Evolutionary conservation across 2,329 filamentous ascomycete species (phyloP).

Genomic region (Exserohilum rostratum): DNA sequence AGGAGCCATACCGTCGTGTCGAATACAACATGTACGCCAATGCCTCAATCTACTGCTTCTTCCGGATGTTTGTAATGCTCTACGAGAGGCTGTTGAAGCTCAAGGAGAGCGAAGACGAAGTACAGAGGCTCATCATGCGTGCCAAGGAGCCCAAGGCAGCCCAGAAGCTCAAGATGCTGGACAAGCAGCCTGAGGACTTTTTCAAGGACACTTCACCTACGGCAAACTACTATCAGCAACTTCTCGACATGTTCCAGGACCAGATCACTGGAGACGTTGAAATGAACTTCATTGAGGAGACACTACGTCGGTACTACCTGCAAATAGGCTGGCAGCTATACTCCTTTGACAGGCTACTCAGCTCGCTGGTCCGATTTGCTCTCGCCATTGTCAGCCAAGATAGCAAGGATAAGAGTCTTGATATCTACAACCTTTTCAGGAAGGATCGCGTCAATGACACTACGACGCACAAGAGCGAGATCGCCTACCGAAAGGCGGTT

Average conservation of each 20-base stretch:
- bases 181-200: constrained; percentile 76
- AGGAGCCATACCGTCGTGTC: constrained; percentile 79
- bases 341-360: constrained; percentile 86
- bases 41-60: constrained; percentile 89
- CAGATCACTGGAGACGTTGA: constrained; percentile 84
- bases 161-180: constrained; percentile 79
- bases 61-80: constrained; percentile 89
- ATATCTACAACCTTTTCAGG: constrained; percentile 87
- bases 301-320: constrained; percentile 88
- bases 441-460: constrained; percentile 80
- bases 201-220: constrained; percentile 69
- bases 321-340: constrained; percentile 92
- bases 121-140: constrained; percentile 74
- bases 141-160: constrained; percentile 80
- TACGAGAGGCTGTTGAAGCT: constrained; percentile 84
- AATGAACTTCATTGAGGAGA: constrained; percentile 83
- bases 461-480: constrained; percentile 88
- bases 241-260: constrained; percentile 84
- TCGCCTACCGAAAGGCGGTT: constrained; percentile 87
- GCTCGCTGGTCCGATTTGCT: constrained; percentile 79
- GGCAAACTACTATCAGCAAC: constrained; percentile 82
- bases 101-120: constrained; percentile 77
- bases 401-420: constrained; percentile 88
- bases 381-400: constrained; percentile 84
- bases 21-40: constrained; percentile 93